Evolutionary conservation across 2,329 filamentous ascomycete genomes (phyloP), one percentile per base, ranked within the genome.

Genomic region (Rasamsonia emersonii): DNA sequence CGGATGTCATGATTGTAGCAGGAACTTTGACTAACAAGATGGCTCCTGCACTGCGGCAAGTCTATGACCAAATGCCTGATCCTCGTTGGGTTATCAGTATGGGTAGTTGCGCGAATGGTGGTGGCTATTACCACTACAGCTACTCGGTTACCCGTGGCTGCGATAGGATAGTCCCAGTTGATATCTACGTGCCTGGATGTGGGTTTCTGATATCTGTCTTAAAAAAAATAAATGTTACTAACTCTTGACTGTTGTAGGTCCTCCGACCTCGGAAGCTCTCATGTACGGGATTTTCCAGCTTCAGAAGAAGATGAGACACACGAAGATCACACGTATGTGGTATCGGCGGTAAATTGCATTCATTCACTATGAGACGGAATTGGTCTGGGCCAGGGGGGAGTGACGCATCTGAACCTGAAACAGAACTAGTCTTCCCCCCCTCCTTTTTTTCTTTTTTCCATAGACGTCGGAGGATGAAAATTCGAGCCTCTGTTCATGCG

Each of bases 61-160:
- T 89, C 43, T 93, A 93, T 65, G 85, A 93, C 63, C 86, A 93
- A 68, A 94, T 94, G 86, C 86, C 86, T 27, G 86, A 94, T 28
- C 86, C 86, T 20, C 75, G 84, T 50, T 93, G 86, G 86, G 85
- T 89, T 33, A 75, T 82, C 51, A 83, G 78, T 51, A 89, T 89
- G 84, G 83, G 83, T 14, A 83, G 78, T 53, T 89, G 83, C 59
- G 84, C 83, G 46, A 89, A 89, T 60, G 83, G 83, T 42, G 84
- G 83, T 48, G 83, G 84, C 36, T 89, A 89, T 67, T 89, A 89
- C 58, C 84, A 89, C 64, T 89, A 89, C 67, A 83, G 78, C 60
- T 89, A 89, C 63, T 78, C 73, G 33, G 82, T 86, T 32, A 78
- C 80, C 33, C 73, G 82, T 39, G 82, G 82, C 24, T 85, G 81